Conservation (phyloP, 805 yeast genomes). For the Myxozyma kluyveri region DNA sequence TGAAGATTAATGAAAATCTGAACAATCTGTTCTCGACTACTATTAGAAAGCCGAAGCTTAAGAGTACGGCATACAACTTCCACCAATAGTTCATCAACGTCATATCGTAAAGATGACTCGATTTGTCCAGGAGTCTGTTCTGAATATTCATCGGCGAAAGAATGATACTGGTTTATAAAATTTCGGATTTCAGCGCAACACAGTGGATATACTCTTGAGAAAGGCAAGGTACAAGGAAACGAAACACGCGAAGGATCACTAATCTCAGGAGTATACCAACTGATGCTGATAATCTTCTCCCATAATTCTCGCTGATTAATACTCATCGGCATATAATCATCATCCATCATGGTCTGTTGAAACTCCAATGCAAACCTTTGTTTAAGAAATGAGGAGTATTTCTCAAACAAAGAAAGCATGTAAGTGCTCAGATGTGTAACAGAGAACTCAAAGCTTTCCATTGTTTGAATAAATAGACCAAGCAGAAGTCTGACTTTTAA, state of each 20-base stretch:
- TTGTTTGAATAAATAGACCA: conserved; percentile 69
- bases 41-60: conserved; percentile 58
- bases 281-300: conserved; percentile 58
- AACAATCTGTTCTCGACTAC: conserved; percentile 83
- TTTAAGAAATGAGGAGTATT: conserved; percentile 56
- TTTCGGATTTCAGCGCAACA: conserved; percentile 73
- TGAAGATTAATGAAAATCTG: conserved; percentile 87
- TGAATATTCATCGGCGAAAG: conserved; percentile 63
- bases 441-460: conserved; percentile 66
- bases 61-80: conserved; percentile 65
- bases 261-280: conserved; percentile 59
- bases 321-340: conserved; percentile 84
- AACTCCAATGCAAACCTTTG: conserved; percentile 61
- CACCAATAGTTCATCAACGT: conserved; percentile 67
- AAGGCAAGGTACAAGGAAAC: conserved; percentile 72
- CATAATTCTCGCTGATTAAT: conserved; percentile 60
- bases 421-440: conserved; percentile 60
- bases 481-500: conserved; percentile 57
- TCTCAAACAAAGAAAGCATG: conserved; percentile 56
- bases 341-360: conserved; percentile 61
- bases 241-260: conserved; percentile 32
- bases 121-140: conserved; percentile 60
- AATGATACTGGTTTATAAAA: conserved; percentile 60
- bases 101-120: conserved; percentile 54
- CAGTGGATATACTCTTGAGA: conserved; percentile 83